These are phyloP conservation scores for Aspergillus tamarii DNA, from an alignment of 2,329 filamentous ascomycete species.

Conservation along the genomic window DNA sequence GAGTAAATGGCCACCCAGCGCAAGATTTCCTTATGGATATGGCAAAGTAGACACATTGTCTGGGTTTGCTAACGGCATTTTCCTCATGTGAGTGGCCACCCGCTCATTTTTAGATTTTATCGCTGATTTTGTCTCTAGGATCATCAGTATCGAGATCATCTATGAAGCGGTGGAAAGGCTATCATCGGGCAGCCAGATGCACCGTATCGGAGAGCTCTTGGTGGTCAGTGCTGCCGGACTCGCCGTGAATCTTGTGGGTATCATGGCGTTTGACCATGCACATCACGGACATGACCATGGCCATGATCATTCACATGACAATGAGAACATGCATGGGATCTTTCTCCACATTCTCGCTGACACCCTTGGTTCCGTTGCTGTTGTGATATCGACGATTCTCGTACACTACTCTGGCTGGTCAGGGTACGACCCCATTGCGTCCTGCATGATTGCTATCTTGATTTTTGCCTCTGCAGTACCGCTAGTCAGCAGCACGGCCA, in stretches of 20 bases:
- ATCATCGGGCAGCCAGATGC: conserved; percentile 79
- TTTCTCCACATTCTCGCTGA: conserved; percentile 95
- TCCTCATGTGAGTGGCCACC: conserved; percentile 70
- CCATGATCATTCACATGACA: conserved; percentile 64
- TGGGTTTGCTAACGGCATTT: conserved; percentile 94
- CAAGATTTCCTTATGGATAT: conserved; percentile 90
- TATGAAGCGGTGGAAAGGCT: conserved; percentile 91
- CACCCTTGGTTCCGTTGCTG: conserved; percentile 89
- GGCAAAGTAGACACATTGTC: conserved; percentile 96
- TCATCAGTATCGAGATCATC: conserved; percentile 94
- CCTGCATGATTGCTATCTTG: conserved; percentile 87
- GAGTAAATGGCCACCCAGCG: conserved; percentile 92
- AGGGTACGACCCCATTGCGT: conserved; percentile 92
- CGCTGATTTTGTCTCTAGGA: conserved; percentile 52
- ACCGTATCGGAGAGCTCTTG: conserved; percentile 82
- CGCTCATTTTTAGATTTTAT: background rate
- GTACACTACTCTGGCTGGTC: conserved; percentile 89
- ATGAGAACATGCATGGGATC: conserved; percentile 98
- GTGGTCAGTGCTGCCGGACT: conserved; percentile 86
- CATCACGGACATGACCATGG: conserved; percentile 55
- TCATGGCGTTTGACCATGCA: conserved; percentile 78
- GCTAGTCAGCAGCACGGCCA: conserved; percentile 81
- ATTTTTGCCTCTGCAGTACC: conserved; percentile 93
- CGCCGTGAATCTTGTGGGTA: conserved; percentile 87
- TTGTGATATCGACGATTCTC: conserved; percentile 86